phyloP scores from a whole-genome alignment of 1,284 basidiomycete genomes.

The Grifola frondosa region DNA sequence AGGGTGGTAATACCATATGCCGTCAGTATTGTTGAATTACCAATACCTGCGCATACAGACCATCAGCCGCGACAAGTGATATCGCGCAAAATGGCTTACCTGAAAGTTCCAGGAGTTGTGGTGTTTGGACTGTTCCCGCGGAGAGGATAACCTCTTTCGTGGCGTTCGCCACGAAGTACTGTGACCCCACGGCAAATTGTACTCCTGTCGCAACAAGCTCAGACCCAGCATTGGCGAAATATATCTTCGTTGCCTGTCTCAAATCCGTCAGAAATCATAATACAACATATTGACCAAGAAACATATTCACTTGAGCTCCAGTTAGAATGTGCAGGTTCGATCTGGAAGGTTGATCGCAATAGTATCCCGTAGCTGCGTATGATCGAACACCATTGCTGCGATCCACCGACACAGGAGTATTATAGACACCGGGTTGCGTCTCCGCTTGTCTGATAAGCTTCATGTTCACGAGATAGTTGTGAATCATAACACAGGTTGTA shows the following conservation, averaged over 20 bases:
- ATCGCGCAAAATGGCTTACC: conserved; percentile 9
- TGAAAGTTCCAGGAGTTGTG: conserved; percentile 28
- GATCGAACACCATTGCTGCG: background rate
- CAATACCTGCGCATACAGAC: conserved; percentile 13
- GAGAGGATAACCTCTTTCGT: conserved; percentile 18
- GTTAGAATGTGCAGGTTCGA: background rate
- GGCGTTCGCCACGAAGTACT: conserved; percentile 4
- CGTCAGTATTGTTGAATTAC: conserved; percentile 16
- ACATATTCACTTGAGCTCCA: background rate
- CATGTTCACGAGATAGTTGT: no score
- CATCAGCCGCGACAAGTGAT: no score
- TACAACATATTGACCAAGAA: no score
- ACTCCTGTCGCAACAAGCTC: conserved; percentile 12
- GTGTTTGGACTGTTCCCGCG: conserved; percentile 22
- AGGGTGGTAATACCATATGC: conserved; percentile 16
- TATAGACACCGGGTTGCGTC: no score
- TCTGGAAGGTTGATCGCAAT: background rate
- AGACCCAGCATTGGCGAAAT: no score
- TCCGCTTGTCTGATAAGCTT: no score
- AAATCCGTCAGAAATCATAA: background rate
- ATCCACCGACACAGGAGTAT: background rate
- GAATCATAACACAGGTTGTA: no score
- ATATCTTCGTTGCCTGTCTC: no score
- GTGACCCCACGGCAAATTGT: conserved; percentile 2
- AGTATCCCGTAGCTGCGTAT: conserved; percentile 1